A percentile compares a stretch with the other conserved stretches of the same genome.
Conservation (phyloP, 2,329 filamentous ascomycete species). For the Microsporum audouinii region DNA sequence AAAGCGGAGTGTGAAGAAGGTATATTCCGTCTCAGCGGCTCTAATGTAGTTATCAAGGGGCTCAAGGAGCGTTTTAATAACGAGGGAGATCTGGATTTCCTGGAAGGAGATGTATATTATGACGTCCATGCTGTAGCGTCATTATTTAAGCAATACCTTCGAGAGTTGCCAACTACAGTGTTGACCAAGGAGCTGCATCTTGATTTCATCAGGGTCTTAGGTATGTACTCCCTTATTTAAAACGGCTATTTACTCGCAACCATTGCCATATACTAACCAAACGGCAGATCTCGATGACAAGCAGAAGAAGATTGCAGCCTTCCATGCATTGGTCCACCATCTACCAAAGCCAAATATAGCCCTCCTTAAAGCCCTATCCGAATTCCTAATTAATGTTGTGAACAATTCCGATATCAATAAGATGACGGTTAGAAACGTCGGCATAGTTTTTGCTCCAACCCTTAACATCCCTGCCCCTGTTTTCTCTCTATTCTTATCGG, state of each 20-base stretch:
- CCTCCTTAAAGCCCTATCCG: constrained; percentile 70
- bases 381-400: constrained; percentile 84
- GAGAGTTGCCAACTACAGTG: constrained; percentile 83
- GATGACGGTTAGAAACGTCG: constrained; percentile 96
- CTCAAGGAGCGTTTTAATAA: constrained; percentile 86
- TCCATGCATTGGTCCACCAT: constrained; percentile 66
- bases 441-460: constrained; percentile 95
- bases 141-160: constrained; percentile 82
- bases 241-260: background rate
- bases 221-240: constrained; percentile 28
- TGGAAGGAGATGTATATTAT: constrained; percentile 69
- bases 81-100: constrained; percentile 80
- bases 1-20: constrained; percentile 78
- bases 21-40: constrained; percentile 94
- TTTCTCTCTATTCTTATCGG: constrained; percentile 85
- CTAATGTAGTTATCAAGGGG: constrained; percentile 83
- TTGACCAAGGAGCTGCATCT: constrained; percentile 81
- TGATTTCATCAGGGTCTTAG: constrained; percentile 71
- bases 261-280: background rate
- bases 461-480: constrained; percentile 92
- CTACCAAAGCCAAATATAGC: constrained; percentile 71
- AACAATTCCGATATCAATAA: constrained; percentile 86
- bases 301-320: constrained; percentile 61
- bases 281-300: constrained; percentile 57
- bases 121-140: constrained; percentile 95